phyloP scores from a whole-genome alignment of 257 asterid genomes.

The Petunia axillaris region DNA sequence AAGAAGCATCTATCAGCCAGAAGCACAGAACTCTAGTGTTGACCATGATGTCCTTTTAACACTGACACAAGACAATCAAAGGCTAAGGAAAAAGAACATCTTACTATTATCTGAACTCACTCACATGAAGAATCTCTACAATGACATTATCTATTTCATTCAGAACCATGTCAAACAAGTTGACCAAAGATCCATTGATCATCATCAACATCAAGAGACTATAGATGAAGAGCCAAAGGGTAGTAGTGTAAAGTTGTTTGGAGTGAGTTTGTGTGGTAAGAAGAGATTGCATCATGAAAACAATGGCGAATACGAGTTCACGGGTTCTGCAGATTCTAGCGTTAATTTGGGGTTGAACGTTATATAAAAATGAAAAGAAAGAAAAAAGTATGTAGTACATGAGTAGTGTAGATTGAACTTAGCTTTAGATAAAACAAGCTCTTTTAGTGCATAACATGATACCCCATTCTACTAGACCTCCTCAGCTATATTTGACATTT shows the following conservation, averaged over 20 bases:
- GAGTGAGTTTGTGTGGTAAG: conserved; percentile 18
- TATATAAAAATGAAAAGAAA: too few relatives aligned
- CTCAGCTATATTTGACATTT: too few relatives aligned
- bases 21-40: background rate
- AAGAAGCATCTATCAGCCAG: background rate
- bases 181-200: conserved; percentile 26
- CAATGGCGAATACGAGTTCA: too few relatives aligned
- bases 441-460: too few relatives aligned
- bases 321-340: too few relatives aligned
- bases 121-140: conserved; percentile 85
- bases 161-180: conserved; percentile 85
- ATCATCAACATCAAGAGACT: background rate
- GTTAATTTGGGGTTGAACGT: too few relatives aligned
- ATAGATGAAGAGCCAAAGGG: background rate
- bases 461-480: too few relatives aligned
- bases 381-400: background rate
- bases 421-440: background rate
- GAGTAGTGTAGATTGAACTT: background rate
- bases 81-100: conserved; percentile 78
- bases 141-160: conserved; percentile 81
- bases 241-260: conserved; percentile 3
- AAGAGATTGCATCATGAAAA: conserved; percentile 20
- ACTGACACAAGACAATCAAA: conserved; percentile 76
- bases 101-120: conserved; percentile 77
- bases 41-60: conserved; percentile 25